These are phyloP conservation scores for Boletus nobilissimus DNA, from an alignment of 1,284 basidiomycete genomes.

Conservation along the genomic window DNA sequence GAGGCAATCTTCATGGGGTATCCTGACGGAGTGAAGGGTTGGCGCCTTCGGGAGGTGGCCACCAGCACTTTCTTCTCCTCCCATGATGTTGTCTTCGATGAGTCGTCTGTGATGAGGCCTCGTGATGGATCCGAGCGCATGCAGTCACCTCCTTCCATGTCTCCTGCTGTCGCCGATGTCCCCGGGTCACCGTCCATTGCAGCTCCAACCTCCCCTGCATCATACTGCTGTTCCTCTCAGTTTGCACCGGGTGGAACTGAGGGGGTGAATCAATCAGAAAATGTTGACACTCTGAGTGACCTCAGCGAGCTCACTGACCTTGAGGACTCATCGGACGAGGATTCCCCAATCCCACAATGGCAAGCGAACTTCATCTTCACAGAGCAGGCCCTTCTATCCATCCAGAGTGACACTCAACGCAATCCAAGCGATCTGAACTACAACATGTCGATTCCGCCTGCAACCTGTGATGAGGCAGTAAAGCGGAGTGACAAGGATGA, in stretches of 20 bases:
- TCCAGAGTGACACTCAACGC: background rate
- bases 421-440: background rate
- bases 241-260: background rate
- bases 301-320: background rate
- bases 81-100: background rate
- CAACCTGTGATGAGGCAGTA: slow-evolving; percentile 11
- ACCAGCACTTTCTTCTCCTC: background rate
- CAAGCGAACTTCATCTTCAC: slow-evolving; percentile 1
- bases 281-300: background rate
- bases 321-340: background rate
- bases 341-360: background rate
- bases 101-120: background rate
- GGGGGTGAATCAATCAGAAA: background rate
- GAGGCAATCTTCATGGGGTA: slow-evolving; percentile 10
- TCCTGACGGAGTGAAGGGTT: slow-evolving; percentile 1
- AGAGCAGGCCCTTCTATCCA: background rate
- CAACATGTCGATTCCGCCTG: slow-evolving; percentile 6
- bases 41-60: background rate
- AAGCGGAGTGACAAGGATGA: background rate
- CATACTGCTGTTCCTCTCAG: background rate
- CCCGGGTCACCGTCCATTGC: no score
- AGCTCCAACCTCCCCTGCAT: no score
- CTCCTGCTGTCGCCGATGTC: no score
- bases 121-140: background rate
- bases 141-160: no score